Conservation (phyloP, 306 rosid species). For the Aeschynomene evenia region DNA sequence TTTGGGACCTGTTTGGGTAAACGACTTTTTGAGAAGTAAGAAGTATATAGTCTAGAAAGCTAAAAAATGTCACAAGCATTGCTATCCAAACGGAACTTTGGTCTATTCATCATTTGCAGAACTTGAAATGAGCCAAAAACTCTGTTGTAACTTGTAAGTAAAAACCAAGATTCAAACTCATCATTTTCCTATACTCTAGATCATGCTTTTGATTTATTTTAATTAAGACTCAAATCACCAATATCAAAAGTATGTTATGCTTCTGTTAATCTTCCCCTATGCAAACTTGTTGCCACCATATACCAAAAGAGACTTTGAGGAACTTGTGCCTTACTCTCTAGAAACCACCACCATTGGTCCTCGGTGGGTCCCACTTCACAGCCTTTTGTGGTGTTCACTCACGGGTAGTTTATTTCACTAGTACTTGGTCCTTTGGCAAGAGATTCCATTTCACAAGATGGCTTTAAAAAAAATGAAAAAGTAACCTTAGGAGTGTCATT, state of each 20-base stretch:
- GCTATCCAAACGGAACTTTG: too few species aligned
- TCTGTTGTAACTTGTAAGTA: neutral
- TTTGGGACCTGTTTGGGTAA: neutral
- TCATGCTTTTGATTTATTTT: neutral
- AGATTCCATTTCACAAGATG: slow-evolving; percentile 22
- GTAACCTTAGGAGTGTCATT: neutral
- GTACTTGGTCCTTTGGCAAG: neutral
- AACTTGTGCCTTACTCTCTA: slow-evolving; percentile 10
- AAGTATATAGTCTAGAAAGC: too few species aligned
- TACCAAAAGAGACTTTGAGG: slow-evolving; percentile 11
- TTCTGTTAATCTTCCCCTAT: too few species aligned
- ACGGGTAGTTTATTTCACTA: slow-evolving; percentile 32
- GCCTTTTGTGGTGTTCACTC: slow-evolving; percentile 28
- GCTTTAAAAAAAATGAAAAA: neutral
- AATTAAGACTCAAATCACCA: neutral
- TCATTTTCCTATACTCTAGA: neutral
- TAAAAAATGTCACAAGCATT: too few species aligned
- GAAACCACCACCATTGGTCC: slow-evolving; percentile 15
- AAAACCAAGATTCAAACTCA: neutral
- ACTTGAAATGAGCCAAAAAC: slow-evolving; percentile 20
- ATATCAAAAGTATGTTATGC: neutral
- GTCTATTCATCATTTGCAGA: neutral
- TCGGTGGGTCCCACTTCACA: slow-evolving; percentile 24
- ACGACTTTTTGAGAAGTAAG: too few species aligned
- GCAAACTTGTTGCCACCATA: too few species aligned